Conservation (phyloP, 2,329 filamentous ascomycete genomes). For the Phialophora chinensis region DNA sequence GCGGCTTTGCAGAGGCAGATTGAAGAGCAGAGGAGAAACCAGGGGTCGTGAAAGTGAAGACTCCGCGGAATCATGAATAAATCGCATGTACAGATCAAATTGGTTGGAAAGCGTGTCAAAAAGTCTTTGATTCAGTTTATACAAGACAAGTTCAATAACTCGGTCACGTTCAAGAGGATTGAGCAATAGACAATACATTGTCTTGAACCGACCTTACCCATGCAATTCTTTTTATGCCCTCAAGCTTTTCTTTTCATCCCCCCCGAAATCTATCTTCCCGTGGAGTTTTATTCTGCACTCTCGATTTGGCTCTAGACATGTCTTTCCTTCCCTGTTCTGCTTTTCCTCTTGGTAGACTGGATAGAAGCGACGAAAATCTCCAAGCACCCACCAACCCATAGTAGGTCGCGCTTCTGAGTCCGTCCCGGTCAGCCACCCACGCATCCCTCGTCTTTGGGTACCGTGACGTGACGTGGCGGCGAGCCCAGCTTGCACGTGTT, state of each 20-base stretch:
- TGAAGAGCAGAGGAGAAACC: conserved; percentile 31
- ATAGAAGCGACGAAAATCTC: too few species aligned
- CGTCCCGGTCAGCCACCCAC: too few species aligned
- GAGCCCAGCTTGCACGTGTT: too few species aligned
- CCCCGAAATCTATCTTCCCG: neutral
- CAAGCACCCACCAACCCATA: too few species aligned
- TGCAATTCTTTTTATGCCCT: neutral
- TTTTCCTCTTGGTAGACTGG: neutral
- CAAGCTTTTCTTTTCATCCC: neutral
- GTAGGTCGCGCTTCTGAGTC: too few species aligned
- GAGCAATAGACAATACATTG: neutral
- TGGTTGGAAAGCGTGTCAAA: neutral
- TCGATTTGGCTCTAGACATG: neutral
- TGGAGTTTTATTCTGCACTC: neutral
- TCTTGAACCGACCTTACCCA: neutral
- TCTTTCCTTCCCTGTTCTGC: neutral
- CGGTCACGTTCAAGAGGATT: neutral
- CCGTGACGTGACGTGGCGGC: too few species aligned
- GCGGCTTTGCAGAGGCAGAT: conserved; percentile 35
- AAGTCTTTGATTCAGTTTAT: neutral
- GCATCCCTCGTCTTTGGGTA: too few species aligned
- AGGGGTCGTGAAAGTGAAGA: conserved; percentile 14
- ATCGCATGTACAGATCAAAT: neutral
- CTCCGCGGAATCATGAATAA: neutral
- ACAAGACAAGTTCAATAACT: neutral